Base-by-base conservation (phyloP, 73 alveolate genomes). In the Paramecium primaurelia region DNA sequence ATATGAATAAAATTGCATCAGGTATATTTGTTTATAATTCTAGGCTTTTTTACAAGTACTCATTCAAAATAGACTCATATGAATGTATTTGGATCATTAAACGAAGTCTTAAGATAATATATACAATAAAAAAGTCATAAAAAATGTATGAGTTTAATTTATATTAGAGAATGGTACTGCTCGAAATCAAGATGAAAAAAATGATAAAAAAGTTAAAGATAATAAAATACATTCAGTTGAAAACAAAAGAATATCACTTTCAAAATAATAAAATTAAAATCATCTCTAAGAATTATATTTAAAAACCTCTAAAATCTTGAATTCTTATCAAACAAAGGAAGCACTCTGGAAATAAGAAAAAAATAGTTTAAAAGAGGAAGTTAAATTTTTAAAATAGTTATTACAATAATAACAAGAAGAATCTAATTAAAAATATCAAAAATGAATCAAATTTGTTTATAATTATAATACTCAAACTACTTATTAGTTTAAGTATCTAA, bases 21-120 rank as follows among this genome's bases (percentile, higher is more conserved):
- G 84, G 84, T 64, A 32, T 64, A 6, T 28, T 64, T 64, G 26
- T 2, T 32, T 49, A 0, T 28, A 32, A 25, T 12, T 32, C 16
- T 12, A 64, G 84, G 84, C 42, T 64, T 64, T 64, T 64, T 64
- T 64, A 64, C 84, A 8, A 64, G 84, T 26, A 64, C 84, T 32
- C 84, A 64, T 64, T 64, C 42, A 4, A 64, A 64, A 64, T 32
- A 64, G 30, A 64, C 25, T 34, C 51, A 34, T 64, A 32, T 64
- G 84, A 64, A 64, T 28, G 84, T 64, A 64, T 64, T 64, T 64
- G 84, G 84, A 25, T 64, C 84, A 64, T 34, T 64, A 32, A 64
- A 64, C 12, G 84, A 64, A 64, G 84, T 64, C 10, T 11, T 64
- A 25, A 64, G 84, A 64, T 64, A 64, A 64, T 64, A 64, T 64